These are phyloP conservation scores for Amoebophrya sp. DNA, from an alignment of 169 alveolate genomes.

Conservation along the genomic window DNA sequence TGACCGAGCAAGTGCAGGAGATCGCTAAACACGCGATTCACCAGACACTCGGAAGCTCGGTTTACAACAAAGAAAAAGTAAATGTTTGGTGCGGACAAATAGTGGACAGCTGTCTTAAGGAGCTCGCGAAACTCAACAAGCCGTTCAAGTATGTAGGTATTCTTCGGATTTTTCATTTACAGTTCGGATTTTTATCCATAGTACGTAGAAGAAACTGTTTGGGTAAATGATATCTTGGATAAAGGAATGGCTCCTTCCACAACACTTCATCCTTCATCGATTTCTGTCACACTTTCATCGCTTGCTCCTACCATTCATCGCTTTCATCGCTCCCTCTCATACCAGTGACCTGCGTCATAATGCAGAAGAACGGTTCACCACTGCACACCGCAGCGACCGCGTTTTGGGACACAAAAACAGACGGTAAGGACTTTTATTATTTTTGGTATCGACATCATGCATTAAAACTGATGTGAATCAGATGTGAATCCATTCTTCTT, in stretches of 20 bases:
- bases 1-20: slow-evolving; percentile 57
- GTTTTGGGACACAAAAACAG: slow-evolving; percentile 66
- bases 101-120: slow-evolving; percentile 62
- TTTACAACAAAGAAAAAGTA: slow-evolving; percentile 60
- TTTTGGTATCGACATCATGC: no score
- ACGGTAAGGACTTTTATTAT: slow-evolving; percentile 50
- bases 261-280: no score
- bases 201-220: not conserved
- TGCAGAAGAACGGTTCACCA: slow-evolving; percentile 66
- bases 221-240: no score
- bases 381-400: slow-evolving; percentile 65
- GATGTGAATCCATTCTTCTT: no score
- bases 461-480: no score
- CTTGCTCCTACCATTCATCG: no score
- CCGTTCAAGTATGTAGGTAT: slow-evolving; percentile 63
- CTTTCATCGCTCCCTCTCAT: no score
- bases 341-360: slow-evolving; percentile 61
- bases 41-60: slow-evolving; percentile 53
- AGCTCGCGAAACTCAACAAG: slow-evolving; percentile 61
- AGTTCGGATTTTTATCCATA: slow-evolving; percentile 31
- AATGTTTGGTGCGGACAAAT: slow-evolving; percentile 62
- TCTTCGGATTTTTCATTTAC: no score
- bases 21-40: slow-evolving; percentile 58
- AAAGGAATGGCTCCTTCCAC: no score
- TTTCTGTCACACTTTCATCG: no score